Evolutionary conservation across 2,329 filamentous ascomycete genomes (phyloP), one percentile per base, ranked within the genome.

Genomic region (Colletotrichum siamense): DNA sequence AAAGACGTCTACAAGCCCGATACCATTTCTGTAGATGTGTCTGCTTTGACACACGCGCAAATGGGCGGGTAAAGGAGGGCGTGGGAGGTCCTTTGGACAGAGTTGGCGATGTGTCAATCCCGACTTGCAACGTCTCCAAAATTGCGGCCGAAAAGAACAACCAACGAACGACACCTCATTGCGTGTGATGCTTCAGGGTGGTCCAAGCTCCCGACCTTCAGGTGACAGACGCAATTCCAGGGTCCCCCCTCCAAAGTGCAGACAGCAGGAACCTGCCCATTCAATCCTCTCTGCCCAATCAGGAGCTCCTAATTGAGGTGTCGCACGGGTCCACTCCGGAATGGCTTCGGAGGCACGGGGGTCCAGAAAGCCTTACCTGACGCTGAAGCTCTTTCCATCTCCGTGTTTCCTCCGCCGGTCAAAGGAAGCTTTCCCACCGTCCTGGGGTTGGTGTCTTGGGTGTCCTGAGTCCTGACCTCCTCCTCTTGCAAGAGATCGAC

Each of bases 311-410:
- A 16, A 8, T 22, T 13, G 52, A 22, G 13, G 26, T 6, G 28
- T 34, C 30, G 66, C 16, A 16, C 32, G 66, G 66, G 12, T 39
- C 52, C 66, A 22, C 32, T 59, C 66, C 52, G 52, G 66, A 18
- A 39, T 55, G 65, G 44, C 39, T 39, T 59, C 66, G 66, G 52
- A 69, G 66, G 66, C n/a, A 57, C 52, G 66, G 66, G n/a, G 44
- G 8, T 28, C 62, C 30, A 39, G 71, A 52, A 71, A 71, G 52
- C 34, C 36, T 68, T 68, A 67, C 69, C 69, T 67, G 69, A 68
- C 30, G 55, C 39, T 72, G 69, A 62, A 28, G 67, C 49, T 64
- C 34, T 28, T 26, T 13, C 26, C 55, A 24, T 39, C 69, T 63
- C 32, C 39, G 63, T 73, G n/a, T 16, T 34, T 26, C 52, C 28